These are phyloP conservation scores for Sporothrix schenckii DNA, from an alignment of 2,329 filamentous ascomycete species.

Conservation along the genomic window DNA sequence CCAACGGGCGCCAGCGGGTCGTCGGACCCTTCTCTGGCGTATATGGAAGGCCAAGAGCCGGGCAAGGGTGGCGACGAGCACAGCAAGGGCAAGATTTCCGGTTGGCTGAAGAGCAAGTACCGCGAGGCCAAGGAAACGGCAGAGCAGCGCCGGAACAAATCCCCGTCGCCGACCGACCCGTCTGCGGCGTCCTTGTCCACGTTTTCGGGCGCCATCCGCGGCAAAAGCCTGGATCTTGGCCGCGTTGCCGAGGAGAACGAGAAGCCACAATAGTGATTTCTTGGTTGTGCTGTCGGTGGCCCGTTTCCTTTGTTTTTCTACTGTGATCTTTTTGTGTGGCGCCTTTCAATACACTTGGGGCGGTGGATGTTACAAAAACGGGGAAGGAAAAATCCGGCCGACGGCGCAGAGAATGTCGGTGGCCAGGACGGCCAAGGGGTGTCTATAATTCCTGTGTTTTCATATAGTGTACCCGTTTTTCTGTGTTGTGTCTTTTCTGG, in stretches of 20 bases:
- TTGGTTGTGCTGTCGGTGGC: too few relatives aligned
- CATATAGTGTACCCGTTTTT: not conserved
- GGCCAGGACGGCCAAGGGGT: not conserved
- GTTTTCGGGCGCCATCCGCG: constrained; percentile 21
- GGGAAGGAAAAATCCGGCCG: not conserved
- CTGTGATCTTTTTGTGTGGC: not conserved
- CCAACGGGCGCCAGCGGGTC: constrained; percentile 56
- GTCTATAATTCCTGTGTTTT: not conserved
- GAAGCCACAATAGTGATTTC: not conserved
- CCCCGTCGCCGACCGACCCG: constrained; percentile 48
- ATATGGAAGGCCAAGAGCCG: constrained; percentile 49
- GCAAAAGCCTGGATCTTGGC: constrained; percentile 34
- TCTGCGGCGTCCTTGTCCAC: constrained; percentile 1
- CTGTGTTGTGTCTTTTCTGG: not conserved
- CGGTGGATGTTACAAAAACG: not conserved
- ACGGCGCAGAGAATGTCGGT: not conserved
- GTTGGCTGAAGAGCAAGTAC: constrained; percentile 64
- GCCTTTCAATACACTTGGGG: not conserved
- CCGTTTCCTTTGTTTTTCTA: constrained; percentile 4
- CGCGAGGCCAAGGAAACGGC: constrained; percentile 61
- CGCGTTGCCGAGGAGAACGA: constrained; percentile 32
- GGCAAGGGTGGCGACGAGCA: constrained; percentile 46
- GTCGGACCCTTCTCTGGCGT: constrained; percentile 50
- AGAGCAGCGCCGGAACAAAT: constrained; percentile 60
- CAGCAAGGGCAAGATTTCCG: constrained; percentile 52